Evolutionary conservation across 140 eudicot species (phyloP), one percentile per base, ranked within the genome.

Genomic region (Cichorium intybus): DNA sequence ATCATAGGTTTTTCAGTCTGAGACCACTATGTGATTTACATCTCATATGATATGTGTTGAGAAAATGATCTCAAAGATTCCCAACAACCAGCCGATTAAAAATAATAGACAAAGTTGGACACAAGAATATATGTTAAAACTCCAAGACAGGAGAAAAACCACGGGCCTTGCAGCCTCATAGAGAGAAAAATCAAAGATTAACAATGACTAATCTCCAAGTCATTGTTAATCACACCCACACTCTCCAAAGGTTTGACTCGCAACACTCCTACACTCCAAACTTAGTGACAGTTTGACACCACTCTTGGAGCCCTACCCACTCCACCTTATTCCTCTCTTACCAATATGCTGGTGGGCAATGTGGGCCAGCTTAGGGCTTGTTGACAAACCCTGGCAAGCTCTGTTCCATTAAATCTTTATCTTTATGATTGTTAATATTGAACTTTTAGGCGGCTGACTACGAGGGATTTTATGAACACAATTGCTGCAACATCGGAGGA

Each of bases 391-490:
- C n/a, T n/a, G n/a, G n/a, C n/a, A n/a, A n/a, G n/a, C n/a, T n/a
- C n/a, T n/a, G n/a, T 64, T 18, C 8, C 15, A 6, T 24, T 46
- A 50, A 22, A 43, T 8, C 16, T 26, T 18, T 18, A 56, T 51
- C 23, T 43, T 56, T 14, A 64, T 29, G 22, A 43, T 53, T 33
- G 37, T 64, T 59, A 23, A 60, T 22, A 5, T 46, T 60, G 33
- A 72, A 50, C n/a, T 71, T 72, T 50, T 81, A 87, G 97, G 92
- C 75, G 68, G 57, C 82, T 91, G 41, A 87, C 87, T 0, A 90
- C 86, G 33, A 81, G 70, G 82, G 87, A 85, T 67, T 91, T 91
- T 84, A 74, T 85, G 77, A 60, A 48, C 58, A 85, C 85, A 2
- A 73, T 91, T 50, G 85, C 95, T 50, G 60, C 85, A 33, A 84